Conservation (phyloP, 2,329 filamentous ascomycete species). For the Colletotrichum coccodes region DNA sequence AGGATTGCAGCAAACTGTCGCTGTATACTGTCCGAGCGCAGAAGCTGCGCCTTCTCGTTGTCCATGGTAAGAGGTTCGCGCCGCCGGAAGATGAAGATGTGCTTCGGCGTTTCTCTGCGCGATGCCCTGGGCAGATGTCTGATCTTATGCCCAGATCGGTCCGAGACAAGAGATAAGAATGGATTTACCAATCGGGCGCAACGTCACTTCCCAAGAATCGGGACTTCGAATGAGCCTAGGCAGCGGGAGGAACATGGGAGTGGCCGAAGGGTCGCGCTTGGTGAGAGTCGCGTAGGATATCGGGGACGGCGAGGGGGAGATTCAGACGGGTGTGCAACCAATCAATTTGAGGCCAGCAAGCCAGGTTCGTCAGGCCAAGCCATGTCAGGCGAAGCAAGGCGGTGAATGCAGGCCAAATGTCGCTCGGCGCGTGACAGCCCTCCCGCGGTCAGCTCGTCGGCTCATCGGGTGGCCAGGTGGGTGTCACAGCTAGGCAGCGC, state of each 20-base stretch:
- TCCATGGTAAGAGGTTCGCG: conserved; percentile 13
- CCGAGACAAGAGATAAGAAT: neutral
- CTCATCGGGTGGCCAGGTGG: neutral
- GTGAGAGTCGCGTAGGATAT: neutral
- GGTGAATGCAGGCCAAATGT: conserved; percentile 12
- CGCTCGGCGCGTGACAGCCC: conserved; percentile 11
- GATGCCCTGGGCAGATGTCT: neutral
- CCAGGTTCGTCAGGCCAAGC: neutral
- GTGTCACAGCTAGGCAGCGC: neutral
- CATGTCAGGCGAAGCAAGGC: conserved; percentile 14
- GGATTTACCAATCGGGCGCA: neutral
- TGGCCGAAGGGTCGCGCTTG: neutral
- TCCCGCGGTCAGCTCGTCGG: neutral
- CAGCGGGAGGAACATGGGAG: conserved; percentile 24
- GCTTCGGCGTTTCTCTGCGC: neutral
- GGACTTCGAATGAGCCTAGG: neutral
- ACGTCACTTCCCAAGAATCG: neutral
- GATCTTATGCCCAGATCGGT: neutral
- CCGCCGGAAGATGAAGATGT: neutral
- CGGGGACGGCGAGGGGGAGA: neutral
- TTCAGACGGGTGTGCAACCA: neutral
- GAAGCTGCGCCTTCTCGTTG: conserved; percentile 9
- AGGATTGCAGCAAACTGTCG: conserved; percentile 42
- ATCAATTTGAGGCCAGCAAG: neutral
- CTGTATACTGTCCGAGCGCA: conserved; percentile 28